Base-by-base conservation (phyloP, 305 asterid species). In the Fraxinus dipetala region DNA sequence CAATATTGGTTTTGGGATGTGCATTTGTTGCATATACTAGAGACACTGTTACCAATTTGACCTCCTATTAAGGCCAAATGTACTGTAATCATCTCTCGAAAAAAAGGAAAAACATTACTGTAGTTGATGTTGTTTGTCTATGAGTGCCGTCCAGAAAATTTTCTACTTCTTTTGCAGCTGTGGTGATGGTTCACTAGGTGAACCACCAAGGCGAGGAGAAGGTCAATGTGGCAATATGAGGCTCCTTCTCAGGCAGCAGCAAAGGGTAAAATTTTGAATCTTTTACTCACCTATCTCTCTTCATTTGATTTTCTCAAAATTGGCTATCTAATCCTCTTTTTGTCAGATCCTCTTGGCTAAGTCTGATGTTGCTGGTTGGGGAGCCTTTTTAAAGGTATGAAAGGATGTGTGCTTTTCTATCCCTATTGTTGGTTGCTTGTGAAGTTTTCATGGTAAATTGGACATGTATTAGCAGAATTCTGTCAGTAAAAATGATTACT, bases 361-460 rank as follows among this genome's bases (percentile, higher is more conserved):
- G 86, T 96, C 99, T 24, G 98, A 93, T 81, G 93, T 96, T 80
- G 93, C 99, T 82, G 99, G 99, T 74, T 96, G 98, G 99, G 99
- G 99, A 86, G 99, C 99, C 61, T 96, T 96, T 90, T 86, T 93
- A 82, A 93, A 94, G 98, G 99, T 94, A 88, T 6, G 75, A 1
- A 78, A 45, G 61, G 70, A 72, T 51, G 20, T 70, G 31, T 78
- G n/a, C n/a, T 78, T 75, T 78, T 43, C 40, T 72, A 2, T 31
- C 72, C 28, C 59, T 40, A 30, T 79, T 72, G 35, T 83, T 72
- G 80, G 36, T 75, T 22, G 2, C 76, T 34, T 72, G 30, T 77
- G 72, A 67, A 75, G 35, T 30, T 77, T 77, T 74, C 32, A 78
- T 77, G 51, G 77, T 75, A 38, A 72, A 72, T 8, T 30, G 72